Conservation (phyloP, 2,329 filamentous ascomycete genomes). For the Sporothrix curviconia region DNA sequence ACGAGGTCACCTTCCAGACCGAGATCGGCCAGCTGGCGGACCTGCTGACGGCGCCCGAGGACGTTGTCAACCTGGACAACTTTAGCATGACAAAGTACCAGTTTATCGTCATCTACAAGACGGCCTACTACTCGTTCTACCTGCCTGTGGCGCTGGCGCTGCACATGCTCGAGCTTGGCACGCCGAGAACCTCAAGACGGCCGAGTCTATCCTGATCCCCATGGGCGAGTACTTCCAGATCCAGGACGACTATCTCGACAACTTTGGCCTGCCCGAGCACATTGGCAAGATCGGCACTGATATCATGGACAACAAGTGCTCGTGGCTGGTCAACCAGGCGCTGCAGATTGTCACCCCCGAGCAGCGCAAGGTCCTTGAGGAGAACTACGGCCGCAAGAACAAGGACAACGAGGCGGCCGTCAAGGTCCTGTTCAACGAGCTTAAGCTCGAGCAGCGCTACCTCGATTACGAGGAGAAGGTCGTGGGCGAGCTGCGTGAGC, state of each 20-base stretch:
- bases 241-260: slow-evolving; percentile 98
- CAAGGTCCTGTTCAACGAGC: slow-evolving; percentile 82
- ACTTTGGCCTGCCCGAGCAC: slow-evolving; percentile 84
- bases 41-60: slow-evolving; percentile 90
- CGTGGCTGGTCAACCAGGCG: slow-evolving; percentile 95
- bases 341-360: slow-evolving; percentile 72
- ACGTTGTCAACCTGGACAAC: slow-evolving; percentile 85
- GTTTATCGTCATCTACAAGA: slow-evolving; percentile 99
- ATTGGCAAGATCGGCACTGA: slow-evolving; percentile 99
- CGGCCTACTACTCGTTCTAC: slow-evolving; percentile 98
- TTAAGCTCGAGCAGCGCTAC: slow-evolving; percentile 78
- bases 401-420: slow-evolving; percentile 72
- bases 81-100: slow-evolving; percentile 93
- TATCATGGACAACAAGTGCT: slow-evolving; percentile 99
- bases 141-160: slow-evolving; percentile 89
- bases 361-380: slow-evolving; percentile 80
- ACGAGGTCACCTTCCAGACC: slow-evolving; percentile 88
- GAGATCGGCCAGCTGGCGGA: slow-evolving; percentile 94
- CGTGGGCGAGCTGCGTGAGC: slow-evolving; percentile 66
- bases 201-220: slow-evolving; percentile 87
- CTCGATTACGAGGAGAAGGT: slow-evolving; percentile 83
- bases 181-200: slow-evolving; percentile 80
- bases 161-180: slow-evolving; percentile 77
- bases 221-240: slow-evolving; percentile 99
- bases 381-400: slow-evolving; percentile 93